Percentiles rank a stretch among this genome's conserved stretches.
Evolutionary conservation across 2,329 filamentous ascomycete genomes (phyloP).

Genomic region (Hypoxylon sp.): DNA sequence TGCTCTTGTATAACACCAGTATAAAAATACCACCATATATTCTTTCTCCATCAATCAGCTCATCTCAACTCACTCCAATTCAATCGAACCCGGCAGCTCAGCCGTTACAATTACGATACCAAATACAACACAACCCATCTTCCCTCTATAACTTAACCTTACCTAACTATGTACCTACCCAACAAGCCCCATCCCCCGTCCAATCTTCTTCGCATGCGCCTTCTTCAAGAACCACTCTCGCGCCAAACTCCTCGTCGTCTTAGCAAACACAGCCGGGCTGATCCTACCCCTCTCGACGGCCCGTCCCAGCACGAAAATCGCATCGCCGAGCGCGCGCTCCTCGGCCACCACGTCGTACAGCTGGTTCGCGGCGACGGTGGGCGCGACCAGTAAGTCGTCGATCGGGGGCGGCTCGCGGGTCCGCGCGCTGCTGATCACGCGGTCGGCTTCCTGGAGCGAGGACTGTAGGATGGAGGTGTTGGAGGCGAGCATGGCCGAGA

Average conservation of each 20-base stretch:
- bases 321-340: slow-evolving; percentile 87
- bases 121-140: not conserved
- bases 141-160: too few species aligned
- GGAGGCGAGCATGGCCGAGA: slow-evolving; percentile 78
- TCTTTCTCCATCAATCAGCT: not conserved
- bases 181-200: slow-evolving; percentile 78
- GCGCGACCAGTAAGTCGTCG: slow-evolving; percentile 93
- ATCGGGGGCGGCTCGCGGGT: slow-evolving; percentile 80
- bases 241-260: slow-evolving; percentile 80
- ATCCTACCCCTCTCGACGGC: slow-evolving; percentile 82
- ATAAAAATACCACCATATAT: not conserved
- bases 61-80: slow-evolving; percentile 10
- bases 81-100: slow-evolving; percentile 3
- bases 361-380: slow-evolving; percentile 93
- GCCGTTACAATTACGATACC: not conserved
- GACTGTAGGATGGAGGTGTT: slow-evolving; percentile 86
- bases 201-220: slow-evolving; percentile 83
- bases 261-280: slow-evolving; percentile 80
- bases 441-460: slow-evolving; percentile 83
- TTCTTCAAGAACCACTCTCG: slow-evolving; percentile 89
- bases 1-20: not conserved
- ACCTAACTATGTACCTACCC: slow-evolving; percentile 46
- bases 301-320: slow-evolving; percentile 84
- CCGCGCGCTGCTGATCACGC: slow-evolving; percentile 80
- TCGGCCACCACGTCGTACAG: slow-evolving; percentile 91